Evolutionary conservation across 1,284 basidiomycete species (phyloP).

Genomic region (Trichosporon asahii): DNA sequence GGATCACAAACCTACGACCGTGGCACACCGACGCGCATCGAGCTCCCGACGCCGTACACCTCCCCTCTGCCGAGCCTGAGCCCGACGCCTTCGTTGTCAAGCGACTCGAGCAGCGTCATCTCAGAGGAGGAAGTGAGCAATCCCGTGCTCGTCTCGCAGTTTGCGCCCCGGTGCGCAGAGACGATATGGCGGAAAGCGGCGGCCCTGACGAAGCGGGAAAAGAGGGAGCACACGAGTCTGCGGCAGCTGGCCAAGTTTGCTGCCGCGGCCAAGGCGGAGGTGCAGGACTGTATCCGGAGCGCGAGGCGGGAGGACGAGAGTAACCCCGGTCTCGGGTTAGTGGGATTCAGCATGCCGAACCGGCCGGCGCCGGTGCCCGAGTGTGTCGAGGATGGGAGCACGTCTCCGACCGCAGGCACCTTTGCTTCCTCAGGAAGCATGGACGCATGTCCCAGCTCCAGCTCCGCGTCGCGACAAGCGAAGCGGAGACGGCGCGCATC

Average conservation of each 20-base stretch:
- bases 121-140: not conserved
- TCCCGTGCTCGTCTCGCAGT: not conserved
- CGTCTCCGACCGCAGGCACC: no score
- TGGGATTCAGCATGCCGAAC: not conserved
- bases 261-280: not conserved
- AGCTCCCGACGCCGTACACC: not conserved
- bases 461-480: no score
- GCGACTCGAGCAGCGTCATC: not conserved
- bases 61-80: not conserved
- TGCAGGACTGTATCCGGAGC: not conserved
- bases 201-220: not conserved
- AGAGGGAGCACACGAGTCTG: not conserved
- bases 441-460: no score
- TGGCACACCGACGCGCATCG: not conserved
- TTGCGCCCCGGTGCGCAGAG: not conserved
- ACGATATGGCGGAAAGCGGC: not conserved
- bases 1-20: not conserved
- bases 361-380: not conserved
- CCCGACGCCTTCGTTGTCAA: not conserved
- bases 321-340: not conserved
- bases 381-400: not conserved
- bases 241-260: not conserved
- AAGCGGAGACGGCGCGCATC: not conserved
- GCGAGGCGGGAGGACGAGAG: not conserved
- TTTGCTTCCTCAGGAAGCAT: no score